A percentile compares a stretch with the other conserved stretches of the same genome.
Evolutionary conservation across 768 basidiomycete genomes (phyloP).

Genomic region (Tricholomella constricta): DNA sequence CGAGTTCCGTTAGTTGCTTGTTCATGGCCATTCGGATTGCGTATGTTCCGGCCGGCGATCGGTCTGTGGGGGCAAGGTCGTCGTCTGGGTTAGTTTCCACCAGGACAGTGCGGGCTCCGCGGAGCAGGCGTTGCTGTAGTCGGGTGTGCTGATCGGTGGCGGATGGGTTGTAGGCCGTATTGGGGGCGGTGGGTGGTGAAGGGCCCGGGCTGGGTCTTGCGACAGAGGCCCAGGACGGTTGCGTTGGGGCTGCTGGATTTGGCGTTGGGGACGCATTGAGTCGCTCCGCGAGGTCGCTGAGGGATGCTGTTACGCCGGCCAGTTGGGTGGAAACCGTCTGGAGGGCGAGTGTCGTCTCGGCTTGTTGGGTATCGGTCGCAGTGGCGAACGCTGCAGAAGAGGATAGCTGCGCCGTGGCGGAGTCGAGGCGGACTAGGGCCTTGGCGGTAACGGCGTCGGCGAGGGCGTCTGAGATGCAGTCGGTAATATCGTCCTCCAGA

Average conservation of each 20-base stretch:
- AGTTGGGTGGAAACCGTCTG: background rate
- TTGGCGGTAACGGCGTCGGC: background rate
- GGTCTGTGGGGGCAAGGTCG: background rate
- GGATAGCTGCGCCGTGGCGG: background rate
- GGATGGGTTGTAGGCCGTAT: background rate
- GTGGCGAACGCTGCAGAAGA: background rate
- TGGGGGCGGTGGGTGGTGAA: background rate
- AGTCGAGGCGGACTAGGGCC: background rate
- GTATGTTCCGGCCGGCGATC: background rate
- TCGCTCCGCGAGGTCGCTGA: no score
- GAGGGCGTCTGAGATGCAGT: background rate
- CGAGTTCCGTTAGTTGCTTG: background rate
- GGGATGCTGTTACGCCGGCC: no score
- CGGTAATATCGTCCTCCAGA: background rate
- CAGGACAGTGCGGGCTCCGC: background rate
- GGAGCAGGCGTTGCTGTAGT: background rate
- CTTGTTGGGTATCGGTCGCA: background rate
- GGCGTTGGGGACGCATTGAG: no score
- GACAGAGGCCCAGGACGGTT: background rate
- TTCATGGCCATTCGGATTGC: background rate
- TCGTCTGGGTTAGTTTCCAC: background rate
- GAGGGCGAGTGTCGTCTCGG: background rate
- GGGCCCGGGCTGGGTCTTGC: background rate
- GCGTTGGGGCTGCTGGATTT: no score
- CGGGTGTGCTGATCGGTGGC: background rate